Evolutionary conservation across 306 rosid species (phyloP).

Genomic region (Prunus armeniaca): DNA sequence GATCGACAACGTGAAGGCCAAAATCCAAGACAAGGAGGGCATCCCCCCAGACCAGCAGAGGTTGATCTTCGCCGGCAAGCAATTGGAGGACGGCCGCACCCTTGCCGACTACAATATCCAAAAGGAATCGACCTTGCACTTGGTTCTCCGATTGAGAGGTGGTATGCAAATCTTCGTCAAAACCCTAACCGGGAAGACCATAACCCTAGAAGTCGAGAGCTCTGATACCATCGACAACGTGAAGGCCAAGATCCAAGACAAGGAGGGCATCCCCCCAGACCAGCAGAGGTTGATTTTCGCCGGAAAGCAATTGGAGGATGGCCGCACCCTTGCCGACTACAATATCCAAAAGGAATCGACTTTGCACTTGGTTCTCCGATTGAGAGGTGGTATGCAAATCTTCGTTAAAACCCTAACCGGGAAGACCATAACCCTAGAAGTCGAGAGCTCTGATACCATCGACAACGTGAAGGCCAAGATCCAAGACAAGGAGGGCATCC

Average conservation of each 20-base stretch:
- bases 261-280: slow-evolving; percentile 36
- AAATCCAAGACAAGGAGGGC: slow-evolving; percentile 44
- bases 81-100: slow-evolving; percentile 42
- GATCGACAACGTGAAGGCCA: slow-evolving; percentile 26
- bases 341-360: slow-evolving; percentile 48
- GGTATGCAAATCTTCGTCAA: slow-evolving; percentile 21
- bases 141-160: slow-evolving; percentile 34
- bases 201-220: slow-evolving; percentile 44
- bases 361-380: slow-evolving; percentile 44
- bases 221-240: slow-evolving; percentile 47
- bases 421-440: slow-evolving; percentile 37
- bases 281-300: slow-evolving; percentile 43
- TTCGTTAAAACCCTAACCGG: slow-evolving; percentile 41
- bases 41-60: slow-evolving; percentile 42
- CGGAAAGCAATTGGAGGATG: slow-evolving; percentile 39
- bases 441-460: slow-evolving; percentile 45
- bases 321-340: slow-evolving; percentile 42
- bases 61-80: slow-evolving; percentile 38
- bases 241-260: slow-evolving; percentile 45
- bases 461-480: slow-evolving; percentile 50
- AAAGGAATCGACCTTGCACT: slow-evolving; percentile 45
- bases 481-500: slow-evolving; percentile 40
- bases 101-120: slow-evolving; percentile 45
- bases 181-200: slow-evolving; percentile 35
- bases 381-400: neutral